These are phyloP conservation scores for Verbena officinalis DNA, from an alignment of 257 asterid species.

Conservation along the genomic window DNA sequence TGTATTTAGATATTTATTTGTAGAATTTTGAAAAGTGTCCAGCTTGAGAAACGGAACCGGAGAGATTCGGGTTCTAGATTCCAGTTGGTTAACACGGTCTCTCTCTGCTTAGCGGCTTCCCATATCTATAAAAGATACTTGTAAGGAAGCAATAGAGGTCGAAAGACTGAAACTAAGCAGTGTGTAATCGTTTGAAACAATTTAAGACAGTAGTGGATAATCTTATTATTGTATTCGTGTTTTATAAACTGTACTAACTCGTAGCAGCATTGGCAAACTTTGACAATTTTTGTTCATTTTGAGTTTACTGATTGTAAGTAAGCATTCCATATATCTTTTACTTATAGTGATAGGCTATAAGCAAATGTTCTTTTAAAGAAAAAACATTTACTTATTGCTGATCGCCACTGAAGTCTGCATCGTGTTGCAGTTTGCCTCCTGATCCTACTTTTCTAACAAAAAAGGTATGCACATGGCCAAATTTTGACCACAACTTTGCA, in stretches of 20 bases:
- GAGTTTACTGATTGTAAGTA: too few species aligned
- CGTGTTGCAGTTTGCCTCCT: too few species aligned
- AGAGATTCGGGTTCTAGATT: neutral
- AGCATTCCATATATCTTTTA: too few species aligned
- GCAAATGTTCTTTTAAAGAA: too few species aligned
- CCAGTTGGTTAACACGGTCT: neutral
- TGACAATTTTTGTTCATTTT: too few species aligned
- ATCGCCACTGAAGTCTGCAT: too few species aligned
- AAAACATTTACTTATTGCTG: too few species aligned
- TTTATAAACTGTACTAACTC: neutral
- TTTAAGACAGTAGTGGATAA: neutral
- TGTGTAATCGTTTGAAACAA: neutral
- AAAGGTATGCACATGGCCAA: too few species aligned
- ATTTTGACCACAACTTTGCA: too few species aligned
- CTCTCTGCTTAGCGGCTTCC: conserved; percentile 1
- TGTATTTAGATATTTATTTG: neutral
- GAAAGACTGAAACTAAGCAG: neutral
- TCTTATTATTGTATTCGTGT: neutral
- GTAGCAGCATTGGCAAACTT: too few species aligned
- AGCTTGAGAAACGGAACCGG: neutral
- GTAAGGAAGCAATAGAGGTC: neutral
- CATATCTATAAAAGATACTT: neutral
- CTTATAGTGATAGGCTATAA: too few species aligned
- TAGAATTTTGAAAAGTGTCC: conserved; percentile 1
- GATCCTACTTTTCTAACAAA: too few species aligned